Evolutionary conservation across 2,329 filamentous ascomycete genomes (phyloP).

Genomic region (Xylaria sp.): DNA sequence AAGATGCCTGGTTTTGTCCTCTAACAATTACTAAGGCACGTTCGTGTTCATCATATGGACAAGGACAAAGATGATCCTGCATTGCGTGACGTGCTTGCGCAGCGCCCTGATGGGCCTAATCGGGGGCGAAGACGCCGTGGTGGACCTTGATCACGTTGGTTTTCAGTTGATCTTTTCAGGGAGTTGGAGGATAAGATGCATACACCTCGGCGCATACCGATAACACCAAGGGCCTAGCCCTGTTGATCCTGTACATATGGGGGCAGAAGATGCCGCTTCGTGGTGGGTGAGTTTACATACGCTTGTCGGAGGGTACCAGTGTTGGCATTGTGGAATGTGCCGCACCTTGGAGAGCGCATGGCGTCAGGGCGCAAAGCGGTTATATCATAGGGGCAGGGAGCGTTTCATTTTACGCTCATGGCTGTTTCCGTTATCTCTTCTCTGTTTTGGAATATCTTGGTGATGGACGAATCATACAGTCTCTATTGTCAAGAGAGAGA

Average conservation of each 20-base stretch:
- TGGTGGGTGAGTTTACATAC: conserved; percentile 19
- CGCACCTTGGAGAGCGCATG: conserved; percentile 23
- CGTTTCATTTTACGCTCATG: conserved; percentile 8
- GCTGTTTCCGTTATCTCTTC: conserved; percentile 26
- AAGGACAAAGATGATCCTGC: conserved; percentile 87
- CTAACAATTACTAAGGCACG: conserved; percentile 71
- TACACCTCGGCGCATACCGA: conserved; percentile 30
- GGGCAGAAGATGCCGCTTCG: conserved; percentile 5
- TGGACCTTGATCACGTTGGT: conserved; percentile 48
- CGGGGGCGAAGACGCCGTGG: conserved; percentile 80
- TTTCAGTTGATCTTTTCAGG: conserved; percentile 11
- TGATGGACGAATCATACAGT: conserved; percentile 2
- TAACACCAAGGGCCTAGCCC: conserved; percentile 28
- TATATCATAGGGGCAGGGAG: conserved; percentile 42
- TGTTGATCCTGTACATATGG: conserved; percentile 34
- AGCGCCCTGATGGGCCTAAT: conserved; percentile 84
- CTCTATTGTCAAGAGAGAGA: background rate
- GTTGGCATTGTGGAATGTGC: conserved; percentile 12
- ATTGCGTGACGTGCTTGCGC: conserved; percentile 84
- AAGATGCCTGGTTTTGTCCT: conserved; percentile 21
- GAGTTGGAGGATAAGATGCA: background rate
- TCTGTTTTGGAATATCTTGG: background rate
- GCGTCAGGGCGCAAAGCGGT: conserved; percentile 40
- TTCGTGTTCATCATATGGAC: conserved; percentile 90
- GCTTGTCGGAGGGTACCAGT: conserved; percentile 23